Conservation (phyloP, 1,284 basidiomycete genomes). For the Mycena sp. region DNA sequence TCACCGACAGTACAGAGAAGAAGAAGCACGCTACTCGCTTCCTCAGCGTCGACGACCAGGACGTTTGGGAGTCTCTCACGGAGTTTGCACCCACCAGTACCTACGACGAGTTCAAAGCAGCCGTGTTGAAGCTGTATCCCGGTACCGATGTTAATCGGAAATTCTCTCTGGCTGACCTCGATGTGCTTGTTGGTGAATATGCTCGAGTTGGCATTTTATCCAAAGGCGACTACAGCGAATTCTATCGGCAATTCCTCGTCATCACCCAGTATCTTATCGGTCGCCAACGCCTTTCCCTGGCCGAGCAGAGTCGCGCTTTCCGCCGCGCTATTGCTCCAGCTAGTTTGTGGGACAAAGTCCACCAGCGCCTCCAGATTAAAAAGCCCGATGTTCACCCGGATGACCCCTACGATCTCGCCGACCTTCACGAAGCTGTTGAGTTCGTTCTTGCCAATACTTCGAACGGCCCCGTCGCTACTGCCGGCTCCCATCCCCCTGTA, state of each 20-base stretch:
- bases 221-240: slow-evolving; percentile 2
- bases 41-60: slow-evolving; percentile 7
- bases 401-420: slow-evolving; percentile 5
- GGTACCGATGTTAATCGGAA: background rate
- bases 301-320: slow-evolving; percentile 11
- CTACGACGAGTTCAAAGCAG: slow-evolving; percentile 14
- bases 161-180: slow-evolving; percentile 10
- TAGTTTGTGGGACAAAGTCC: background rate
- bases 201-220: background rate
- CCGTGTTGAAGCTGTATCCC: no score
- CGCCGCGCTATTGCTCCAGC: slow-evolving; percentile 7
- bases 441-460: no score
- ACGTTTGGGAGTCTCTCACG: slow-evolving; percentile 12
- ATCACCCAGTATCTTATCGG: slow-evolving; percentile 2
- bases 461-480: no score
- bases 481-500: no score
- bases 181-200: slow-evolving; percentile 2
- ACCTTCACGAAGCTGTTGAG: background rate
- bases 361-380: background rate
- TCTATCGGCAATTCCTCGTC: no score
- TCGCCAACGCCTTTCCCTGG: background rate
- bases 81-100: slow-evolving; percentile 4
- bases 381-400: slow-evolving; percentile 9
- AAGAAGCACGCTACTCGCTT: slow-evolving; percentile 7
- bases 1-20: background rate